These are phyloP conservation scores for Paxillus involutus DNA, from an alignment of 768 basidiomycete genomes.

Conservation along the genomic window DNA sequence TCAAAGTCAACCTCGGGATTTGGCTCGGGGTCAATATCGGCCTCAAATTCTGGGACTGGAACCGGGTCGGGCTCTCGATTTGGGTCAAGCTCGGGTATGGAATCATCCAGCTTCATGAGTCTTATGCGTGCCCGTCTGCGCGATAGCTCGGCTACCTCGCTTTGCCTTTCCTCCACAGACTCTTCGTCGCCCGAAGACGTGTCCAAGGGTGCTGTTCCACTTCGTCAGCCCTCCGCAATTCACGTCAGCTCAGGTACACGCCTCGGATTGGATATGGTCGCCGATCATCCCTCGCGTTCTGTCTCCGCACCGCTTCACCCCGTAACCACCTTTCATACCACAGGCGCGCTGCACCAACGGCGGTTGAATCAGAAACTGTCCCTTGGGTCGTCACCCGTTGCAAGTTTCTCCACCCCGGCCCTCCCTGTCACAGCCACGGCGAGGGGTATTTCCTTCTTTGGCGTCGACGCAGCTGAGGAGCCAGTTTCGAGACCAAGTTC, in stretches of 20 bases:
- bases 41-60: slow-evolving; percentile 21
- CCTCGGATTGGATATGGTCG: slow-evolving; percentile 22
- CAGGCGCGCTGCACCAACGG: not conserved
- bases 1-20: slow-evolving; percentile 16
- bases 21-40: slow-evolving; percentile 25
- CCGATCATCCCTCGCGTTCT: slow-evolving; percentile 21
- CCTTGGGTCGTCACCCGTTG: slow-evolving; percentile 12
- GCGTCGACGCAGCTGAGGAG: slow-evolving; percentile 5
- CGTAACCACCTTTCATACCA: not conserved
- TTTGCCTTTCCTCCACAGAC: slow-evolving; percentile 23
- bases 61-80: slow-evolving; percentile 24
- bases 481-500: slow-evolving; percentile 13
- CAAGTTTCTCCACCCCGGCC: slow-evolving; percentile 20
- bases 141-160: slow-evolving; percentile 32
- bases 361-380: slow-evolving; percentile 4
- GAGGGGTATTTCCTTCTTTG: not conserved
- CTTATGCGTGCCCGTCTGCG: slow-evolving; percentile 20
- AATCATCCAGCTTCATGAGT: slow-evolving; percentile 6
- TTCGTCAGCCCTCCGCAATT: slow-evolving; percentile 8
- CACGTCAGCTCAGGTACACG: slow-evolving; percentile 1
- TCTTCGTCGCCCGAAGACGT: slow-evolving; percentile 10
- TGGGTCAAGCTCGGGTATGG: slow-evolving; percentile 12
- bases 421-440: slow-evolving; percentile 3
- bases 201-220: slow-evolving; percentile 1
- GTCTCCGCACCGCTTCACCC: slow-evolving; percentile 19